Evolutionary conservation across 148 eudicot species (phyloP).

Genomic region (Mesembryanthemum crystallinum): DNA sequence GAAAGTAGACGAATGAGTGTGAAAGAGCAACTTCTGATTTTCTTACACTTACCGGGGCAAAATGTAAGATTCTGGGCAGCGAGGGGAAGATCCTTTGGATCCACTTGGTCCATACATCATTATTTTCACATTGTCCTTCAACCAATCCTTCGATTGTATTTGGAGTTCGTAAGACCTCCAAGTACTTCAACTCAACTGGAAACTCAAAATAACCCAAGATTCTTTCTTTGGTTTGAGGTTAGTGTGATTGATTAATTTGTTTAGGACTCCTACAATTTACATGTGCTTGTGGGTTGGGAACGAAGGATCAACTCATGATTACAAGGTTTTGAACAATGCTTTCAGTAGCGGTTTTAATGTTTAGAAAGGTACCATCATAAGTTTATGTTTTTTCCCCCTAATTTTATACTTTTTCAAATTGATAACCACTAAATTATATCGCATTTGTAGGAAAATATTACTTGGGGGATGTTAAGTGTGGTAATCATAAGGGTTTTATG

Average conservation of each 20-base stretch:
- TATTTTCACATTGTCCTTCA: no score
- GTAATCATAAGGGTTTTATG: neutral
- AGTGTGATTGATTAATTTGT: neutral
- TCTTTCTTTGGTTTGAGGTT: conserved; percentile 10
- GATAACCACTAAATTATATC: neutral
- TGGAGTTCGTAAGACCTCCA: neutral
- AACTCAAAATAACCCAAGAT: neutral
- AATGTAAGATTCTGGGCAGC: neutral
- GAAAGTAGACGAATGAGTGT: no score
- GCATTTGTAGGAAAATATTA: neutral
- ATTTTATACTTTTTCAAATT: neutral
- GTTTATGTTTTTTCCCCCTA: neutral
- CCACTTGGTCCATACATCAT: neutral
- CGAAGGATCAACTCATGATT: neutral
- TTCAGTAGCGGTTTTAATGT: neutral
- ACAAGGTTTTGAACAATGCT: neutral
- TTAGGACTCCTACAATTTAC: neutral
- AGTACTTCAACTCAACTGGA: neutral
- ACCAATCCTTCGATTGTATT: neutral
- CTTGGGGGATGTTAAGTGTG: neutral
- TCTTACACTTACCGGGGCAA: neutral
- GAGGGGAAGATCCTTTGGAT: neutral
- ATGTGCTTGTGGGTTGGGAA: neutral
- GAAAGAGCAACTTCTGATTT: no score
- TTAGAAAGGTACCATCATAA: neutral